Base-by-base conservation (phyloP, 306 rosid species). In the Ochetophila trinervis region DNA sequence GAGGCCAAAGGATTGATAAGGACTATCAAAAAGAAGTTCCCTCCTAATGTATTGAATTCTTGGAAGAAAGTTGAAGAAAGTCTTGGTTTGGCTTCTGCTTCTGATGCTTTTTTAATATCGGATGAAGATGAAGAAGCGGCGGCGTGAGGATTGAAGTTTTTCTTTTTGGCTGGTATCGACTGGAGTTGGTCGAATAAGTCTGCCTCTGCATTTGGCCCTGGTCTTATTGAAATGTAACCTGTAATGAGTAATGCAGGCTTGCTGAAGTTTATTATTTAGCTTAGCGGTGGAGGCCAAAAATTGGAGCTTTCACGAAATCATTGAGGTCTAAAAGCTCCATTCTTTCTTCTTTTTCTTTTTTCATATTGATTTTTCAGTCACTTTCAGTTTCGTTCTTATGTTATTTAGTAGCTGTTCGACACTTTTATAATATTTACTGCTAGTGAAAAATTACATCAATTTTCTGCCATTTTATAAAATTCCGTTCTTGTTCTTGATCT, bases 11-110 rank as follows among this genome's bases (percentile, higher is more conserved):
- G 80, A 45, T 59, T 83, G 76, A 66, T 72, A 8, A 70, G 84
- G 73, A 85, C 87, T 0, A 59, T 85, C 10, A 83, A 81, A 83
- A 85, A 79, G 81, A 81, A 75, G 77, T 81, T 83, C 22, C 88
- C 95, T 63, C 77, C 87, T 2, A 68, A 80, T 47, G n/a, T 79
- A 53, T 57, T 87, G 80, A 77, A 72, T 15, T 74, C 84, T 2
- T 88, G 95, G 95, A 73, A 24, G 67, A 76, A 73, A 72, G 40
- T 88, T 34, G 95, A 85, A 82, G 63, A 79, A 65, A 18, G 56
- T 24, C 85, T 85, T 60, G 84, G 84, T 37, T 70, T 88, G 85
- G 73, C 74, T 56, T 49, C 85, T 68, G 69, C 53, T 57, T 42
- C 32, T 20, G 77, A 49, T 52, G 62, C 32, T 37, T 5, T 63